Evolutionary conservation across 2,329 filamentous ascomycete species (phyloP).

Genomic region (Monilinia vaccinii-corymbosi): DNA sequence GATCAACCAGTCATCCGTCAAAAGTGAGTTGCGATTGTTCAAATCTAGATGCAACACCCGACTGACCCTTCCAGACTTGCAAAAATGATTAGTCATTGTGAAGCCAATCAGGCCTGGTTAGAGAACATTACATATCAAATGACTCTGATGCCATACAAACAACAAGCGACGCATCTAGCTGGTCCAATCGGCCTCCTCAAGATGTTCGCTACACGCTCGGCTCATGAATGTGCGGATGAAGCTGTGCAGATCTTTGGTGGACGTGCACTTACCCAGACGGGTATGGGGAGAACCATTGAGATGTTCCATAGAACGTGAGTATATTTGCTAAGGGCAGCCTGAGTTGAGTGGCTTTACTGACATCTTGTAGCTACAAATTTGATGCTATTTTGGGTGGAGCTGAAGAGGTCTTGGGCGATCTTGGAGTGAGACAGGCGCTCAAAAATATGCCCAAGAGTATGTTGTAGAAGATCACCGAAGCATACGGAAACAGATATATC

Average conservation of each 20-base stretch:
- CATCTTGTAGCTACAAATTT: slow-evolving; percentile 46
- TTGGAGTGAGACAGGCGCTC: slow-evolving; percentile 77
- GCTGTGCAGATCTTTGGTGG: slow-evolving; percentile 82
- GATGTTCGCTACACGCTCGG: slow-evolving; percentile 64
- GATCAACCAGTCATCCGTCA: slow-evolving; percentile 76
- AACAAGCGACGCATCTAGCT: slow-evolving; percentile 66
- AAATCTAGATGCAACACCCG: neutral
- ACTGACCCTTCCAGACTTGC: slow-evolving; percentile 47
- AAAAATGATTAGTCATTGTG: slow-evolving; percentile 75
- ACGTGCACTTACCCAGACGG: slow-evolving; percentile 66
- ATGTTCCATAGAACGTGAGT: slow-evolving; percentile 63
- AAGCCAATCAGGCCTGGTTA: slow-evolving; percentile 79
- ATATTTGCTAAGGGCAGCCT: slow-evolving; percentile 29
- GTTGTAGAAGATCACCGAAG: slow-evolving; percentile 41
- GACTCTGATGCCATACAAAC: slow-evolving; percentile 71
- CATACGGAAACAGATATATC: too few species aligned
- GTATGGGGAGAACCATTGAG: slow-evolving; percentile 77
- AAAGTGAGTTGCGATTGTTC: slow-evolving; percentile 44
- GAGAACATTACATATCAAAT: slow-evolving; percentile 82
- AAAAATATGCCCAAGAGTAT: slow-evolving; percentile 78
- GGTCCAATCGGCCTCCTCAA: slow-evolving; percentile 80
- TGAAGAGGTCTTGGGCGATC: slow-evolving; percentile 72
- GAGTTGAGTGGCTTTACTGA: neutral
- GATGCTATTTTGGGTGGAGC: slow-evolving; percentile 70
- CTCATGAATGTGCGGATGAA: slow-evolving; percentile 77